phyloP scores from a whole-genome alignment of 75 land plant species.

The Larix kaempferi region DNA sequence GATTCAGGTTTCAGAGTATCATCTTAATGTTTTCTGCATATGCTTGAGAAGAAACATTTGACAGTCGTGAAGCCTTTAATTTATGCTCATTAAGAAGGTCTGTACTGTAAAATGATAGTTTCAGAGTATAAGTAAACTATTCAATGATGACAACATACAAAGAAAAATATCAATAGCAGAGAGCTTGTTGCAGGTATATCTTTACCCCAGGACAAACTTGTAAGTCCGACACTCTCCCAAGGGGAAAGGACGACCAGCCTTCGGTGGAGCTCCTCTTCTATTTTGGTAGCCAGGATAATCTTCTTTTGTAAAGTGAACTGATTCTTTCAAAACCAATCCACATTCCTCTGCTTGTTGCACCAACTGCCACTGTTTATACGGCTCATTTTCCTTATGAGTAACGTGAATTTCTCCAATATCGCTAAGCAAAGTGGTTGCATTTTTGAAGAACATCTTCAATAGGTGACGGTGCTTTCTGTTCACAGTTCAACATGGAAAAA shows the following conservation, averaged over 20 bases:
- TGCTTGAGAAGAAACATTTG: background rate
- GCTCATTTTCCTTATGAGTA: constrained; percentile 23
- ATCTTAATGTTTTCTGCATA: background rate
- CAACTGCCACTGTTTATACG: constrained; percentile 40
- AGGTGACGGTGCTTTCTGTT: constrained; percentile 30
- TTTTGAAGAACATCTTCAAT: constrained; percentile 34
- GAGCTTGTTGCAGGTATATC: no score
- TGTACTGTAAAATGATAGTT: background rate
- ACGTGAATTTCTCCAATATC: constrained; percentile 31
- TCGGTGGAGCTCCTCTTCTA: constrained; percentile 26
- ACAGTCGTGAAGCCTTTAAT: background rate
- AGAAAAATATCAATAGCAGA: background rate
- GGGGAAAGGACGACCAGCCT: background rate
- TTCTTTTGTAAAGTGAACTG: constrained; percentile 8
- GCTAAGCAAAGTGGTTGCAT: constrained; percentile 18
- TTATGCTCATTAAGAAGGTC: background rate
- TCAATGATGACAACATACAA: background rate
- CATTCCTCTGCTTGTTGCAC: constrained; percentile 27
- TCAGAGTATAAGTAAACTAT: background rate
- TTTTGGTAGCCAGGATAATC: constrained; percentile 43
- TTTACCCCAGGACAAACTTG: constrained; percentile 15
- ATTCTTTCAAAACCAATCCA: constrained; percentile 27
- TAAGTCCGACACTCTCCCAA: constrained; percentile 31
- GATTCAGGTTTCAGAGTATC: no score
- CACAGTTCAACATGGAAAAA: constrained; percentile 1